Base-by-base conservation (phyloP, 805 yeast species). In the Saccharomycopsis sp. region DNA sequence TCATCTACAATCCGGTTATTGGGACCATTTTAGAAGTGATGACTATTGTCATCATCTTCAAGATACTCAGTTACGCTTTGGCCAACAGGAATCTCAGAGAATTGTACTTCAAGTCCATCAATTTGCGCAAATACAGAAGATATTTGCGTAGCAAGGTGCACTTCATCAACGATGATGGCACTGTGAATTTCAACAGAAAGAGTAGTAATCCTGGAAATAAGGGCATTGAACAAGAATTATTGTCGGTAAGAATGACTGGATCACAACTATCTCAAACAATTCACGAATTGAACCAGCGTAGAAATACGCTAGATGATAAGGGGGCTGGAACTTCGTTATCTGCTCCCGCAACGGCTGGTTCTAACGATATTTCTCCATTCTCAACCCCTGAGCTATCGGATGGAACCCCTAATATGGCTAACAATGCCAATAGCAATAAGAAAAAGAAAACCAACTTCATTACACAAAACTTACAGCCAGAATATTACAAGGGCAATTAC, bases 31-130 rank as follows among this genome's bases (percentile, higher is more conserved):
- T 77, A 53, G 78, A 73, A 57, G 58, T 72, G 41, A 75, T 72
- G 62, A 73, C 78, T 15, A 68, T 78, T 35, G 70, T 76, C 15
- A 63, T 75, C 19, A 70, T 73, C 56, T 65, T 77, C 58, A 77
- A 77, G 59, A 69, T 77, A 3, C 66, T 72, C 1, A 75, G 80
- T 22, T 78, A 72, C 58, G 76, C 74, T 2, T 65, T 77, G 50
- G 72, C 80, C 1, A 77, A 77, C 65, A 67, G 72, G n/a, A 79
- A 77, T 58, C 70, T 77, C 14, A 68, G 80, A 15, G 70, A 68
- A 38, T 69, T 75, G 35, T 68, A 69, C 52, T 53, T 62, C 55
- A 63, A 56, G 53, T 56, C 62, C 3, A 62, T 62, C 35, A 59
- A 62, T 35, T n/a, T 54, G 19, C 20, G 50, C 22, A 62, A 59